phyloP scores from a whole-genome alignment of 768 basidiomycete genomes.

The Podaxis sp. region DNA sequence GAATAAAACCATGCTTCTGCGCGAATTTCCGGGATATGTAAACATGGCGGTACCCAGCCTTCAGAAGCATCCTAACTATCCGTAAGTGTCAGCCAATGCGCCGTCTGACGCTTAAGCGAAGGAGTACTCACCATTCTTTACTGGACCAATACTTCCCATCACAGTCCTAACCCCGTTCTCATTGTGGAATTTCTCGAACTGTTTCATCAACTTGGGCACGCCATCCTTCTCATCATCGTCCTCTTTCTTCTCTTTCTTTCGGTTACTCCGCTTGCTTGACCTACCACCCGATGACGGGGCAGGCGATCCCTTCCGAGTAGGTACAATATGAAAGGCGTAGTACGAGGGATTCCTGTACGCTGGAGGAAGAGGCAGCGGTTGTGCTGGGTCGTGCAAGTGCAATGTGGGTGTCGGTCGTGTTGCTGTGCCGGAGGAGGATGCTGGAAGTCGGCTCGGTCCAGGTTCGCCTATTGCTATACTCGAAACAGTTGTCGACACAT shows the following conservation, averaged over 20 bases:
- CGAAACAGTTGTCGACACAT: background rate
- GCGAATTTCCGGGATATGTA: constrained; percentile 97
- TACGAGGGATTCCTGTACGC: constrained; percentile 72
- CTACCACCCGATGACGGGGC: constrained; percentile 2
- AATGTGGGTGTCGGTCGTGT: constrained; percentile 47
- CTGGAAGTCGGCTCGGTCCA: constrained; percentile 12
- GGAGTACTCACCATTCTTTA: constrained; percentile 65
- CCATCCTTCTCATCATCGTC: constrained; percentile 40
- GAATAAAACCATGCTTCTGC: constrained; percentile 82
- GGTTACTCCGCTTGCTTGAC: constrained; percentile 38
- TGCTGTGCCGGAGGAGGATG: constrained; percentile 21
- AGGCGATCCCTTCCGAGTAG: constrained; percentile 27
- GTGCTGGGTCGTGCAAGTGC: constrained; percentile 60
- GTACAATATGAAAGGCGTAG: constrained; percentile 60
- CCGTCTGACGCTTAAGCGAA: background rate
- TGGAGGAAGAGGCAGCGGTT: constrained; percentile 57
- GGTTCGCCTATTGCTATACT: constrained; percentile 6
- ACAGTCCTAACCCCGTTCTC: constrained; percentile 95
- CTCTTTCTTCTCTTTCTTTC: constrained; percentile 19
- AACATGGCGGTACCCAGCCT: constrained; percentile 88
- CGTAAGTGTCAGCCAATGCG: background rate
- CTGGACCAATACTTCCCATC: constrained; percentile 88
- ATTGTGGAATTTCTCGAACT: constrained; percentile 83
- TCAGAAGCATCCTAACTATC: constrained; percentile 89
- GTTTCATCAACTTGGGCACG: constrained; percentile 65